Evolutionary conservation across 768 basidiomycete species (phyloP).

Genomic region (Omphalotus guepiniiformis): DNA sequence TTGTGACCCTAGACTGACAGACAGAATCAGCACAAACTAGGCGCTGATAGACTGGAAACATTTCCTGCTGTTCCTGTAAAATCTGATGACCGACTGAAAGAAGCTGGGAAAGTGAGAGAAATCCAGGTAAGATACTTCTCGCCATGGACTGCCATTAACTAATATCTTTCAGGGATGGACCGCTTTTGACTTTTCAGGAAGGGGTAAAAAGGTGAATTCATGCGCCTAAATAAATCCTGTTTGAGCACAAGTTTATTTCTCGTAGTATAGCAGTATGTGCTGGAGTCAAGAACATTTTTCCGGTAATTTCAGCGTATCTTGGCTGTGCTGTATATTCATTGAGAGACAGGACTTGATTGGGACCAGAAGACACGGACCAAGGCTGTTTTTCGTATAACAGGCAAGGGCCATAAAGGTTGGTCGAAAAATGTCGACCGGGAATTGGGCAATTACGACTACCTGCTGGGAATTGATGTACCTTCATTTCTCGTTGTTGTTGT

Average conservation of each 20-base stretch:
- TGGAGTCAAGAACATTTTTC: constrained; percentile 83
- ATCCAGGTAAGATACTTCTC: constrained; percentile 51
- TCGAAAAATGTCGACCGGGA: constrained; percentile 76
- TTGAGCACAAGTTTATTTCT: constrained; percentile 1
- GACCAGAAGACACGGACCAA: constrained; percentile 62
- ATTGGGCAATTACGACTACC: constrained; percentile 84
- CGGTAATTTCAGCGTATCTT: constrained; percentile 35
- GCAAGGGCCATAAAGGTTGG: constrained; percentile 71
- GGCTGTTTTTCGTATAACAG: constrained; percentile 70
- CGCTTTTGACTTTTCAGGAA: constrained; percentile 78
- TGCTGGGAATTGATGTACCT: constrained; percentile 70
- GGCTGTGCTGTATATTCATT: background rate
- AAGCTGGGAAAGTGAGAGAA: constrained; percentile 51
- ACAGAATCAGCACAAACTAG: constrained; percentile 66
- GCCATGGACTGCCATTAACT: background rate
- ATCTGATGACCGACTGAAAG: constrained; percentile 58
- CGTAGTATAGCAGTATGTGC: constrained; percentile 62
- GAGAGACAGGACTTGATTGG: constrained; percentile 69
- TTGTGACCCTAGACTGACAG: constrained; percentile 10
- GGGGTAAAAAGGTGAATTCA: constrained; percentile 57
- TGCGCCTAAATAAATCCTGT: constrained; percentile 4
- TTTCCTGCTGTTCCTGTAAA: constrained; percentile 72
- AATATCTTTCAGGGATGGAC: constrained; percentile 66
- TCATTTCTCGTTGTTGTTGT: background rate
- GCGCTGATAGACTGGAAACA: constrained; percentile 71